Conservation (phyloP, 2,329 filamentous ascomycete genomes). For the Aureobasidium pullulans region DNA sequence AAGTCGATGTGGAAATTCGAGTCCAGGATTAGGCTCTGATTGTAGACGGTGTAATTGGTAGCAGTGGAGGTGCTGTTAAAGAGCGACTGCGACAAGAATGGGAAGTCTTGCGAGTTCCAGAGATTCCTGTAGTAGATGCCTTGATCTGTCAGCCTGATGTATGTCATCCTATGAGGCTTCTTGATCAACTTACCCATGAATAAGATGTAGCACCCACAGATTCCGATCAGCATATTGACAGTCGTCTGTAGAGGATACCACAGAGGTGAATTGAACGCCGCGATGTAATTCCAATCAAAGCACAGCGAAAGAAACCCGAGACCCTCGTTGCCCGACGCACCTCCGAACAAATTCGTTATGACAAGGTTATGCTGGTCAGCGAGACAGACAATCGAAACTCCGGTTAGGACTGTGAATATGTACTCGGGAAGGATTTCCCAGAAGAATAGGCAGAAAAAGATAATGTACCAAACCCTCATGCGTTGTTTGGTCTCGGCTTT, state of each 20-base stretch:
- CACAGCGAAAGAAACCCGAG: conserved; percentile 35
- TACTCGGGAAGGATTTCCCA: conserved; percentile 46
- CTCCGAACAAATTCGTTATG: conserved; percentile 46
- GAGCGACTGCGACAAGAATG: conserved; percentile 37
- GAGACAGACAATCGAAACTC: conserved; percentile 41
- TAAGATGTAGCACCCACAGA: conserved; percentile 30
- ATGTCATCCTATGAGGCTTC: too few species aligned
- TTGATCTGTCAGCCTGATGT: too few species aligned
- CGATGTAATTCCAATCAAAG: conserved; percentile 42
- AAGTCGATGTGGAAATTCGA: conserved; percentile 31
- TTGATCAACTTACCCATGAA: conserved; percentile 23
- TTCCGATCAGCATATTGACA: conserved; percentile 34
- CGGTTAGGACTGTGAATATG: conserved; percentile 37
- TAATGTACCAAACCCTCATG: conserved; percentile 35
- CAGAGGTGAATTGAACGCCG: conserved; percentile 27
- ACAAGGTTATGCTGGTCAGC: conserved; percentile 35
- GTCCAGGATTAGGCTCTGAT: conserved; percentile 39
- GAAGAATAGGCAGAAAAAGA: conserved; percentile 34
- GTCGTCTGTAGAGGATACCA: conserved; percentile 34
- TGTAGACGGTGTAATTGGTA: conserved; percentile 32
- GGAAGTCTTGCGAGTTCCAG: conserved; percentile 35
- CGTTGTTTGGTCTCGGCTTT: conserved; percentile 32
- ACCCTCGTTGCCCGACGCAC: conserved; percentile 39
- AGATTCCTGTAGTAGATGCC: conserved; percentile 37
- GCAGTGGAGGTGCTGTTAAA: conserved; percentile 31